Evolutionary conservation across 2,329 filamentous ascomycete species (phyloP), one percentile per base, ranked within the genome.

Genomic region (Rhynchosporium agropyri): DNA sequence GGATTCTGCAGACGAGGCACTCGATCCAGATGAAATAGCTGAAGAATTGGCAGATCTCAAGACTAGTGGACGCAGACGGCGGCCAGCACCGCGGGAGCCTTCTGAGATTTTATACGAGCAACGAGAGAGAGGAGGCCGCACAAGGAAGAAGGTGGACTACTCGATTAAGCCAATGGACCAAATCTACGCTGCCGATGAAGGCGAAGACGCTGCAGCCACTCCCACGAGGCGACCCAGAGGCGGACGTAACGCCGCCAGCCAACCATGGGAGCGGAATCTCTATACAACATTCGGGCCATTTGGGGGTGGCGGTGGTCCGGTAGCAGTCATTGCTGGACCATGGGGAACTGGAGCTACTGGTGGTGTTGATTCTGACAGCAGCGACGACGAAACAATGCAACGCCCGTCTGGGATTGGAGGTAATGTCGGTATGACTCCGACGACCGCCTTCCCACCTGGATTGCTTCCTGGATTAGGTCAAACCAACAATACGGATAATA

Each of bases 221-320:
- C 87, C 89, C 43, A 85, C 87, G 28, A 87, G 88, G 62, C 84
- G 70, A 63, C 63, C 85, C 65, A 85, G 85, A 67, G 86, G 89
- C 53, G 85, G 86, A 40, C 83, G 86, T 51, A 83, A 80, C 62
- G 69, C 70, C 33, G 68, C 69, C 29, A 71, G 62, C 38, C 68
- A 72, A 57, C 74, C 77, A 51, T 92, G 88, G 87, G 91, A 94
- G 73, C 89, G 92, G 56, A 91, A 84, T 62, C 82, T 98, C 38
- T 94, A 96, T 77, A 92, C 92, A 28, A 96, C 92, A 0, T 91
- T 89, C 73, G 95, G 95, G 8, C 95, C 95, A 2, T 98, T 99
- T 76, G 95, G 92, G 63, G 92, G 95, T 48, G 90, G 90, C 51
- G 87, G 88, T 49, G 91, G 91, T 42, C 83, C 83, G 48, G 61